phyloP scores from a whole-genome alignment of 306 rosid species.

The Clitoria ternatea region DNA sequence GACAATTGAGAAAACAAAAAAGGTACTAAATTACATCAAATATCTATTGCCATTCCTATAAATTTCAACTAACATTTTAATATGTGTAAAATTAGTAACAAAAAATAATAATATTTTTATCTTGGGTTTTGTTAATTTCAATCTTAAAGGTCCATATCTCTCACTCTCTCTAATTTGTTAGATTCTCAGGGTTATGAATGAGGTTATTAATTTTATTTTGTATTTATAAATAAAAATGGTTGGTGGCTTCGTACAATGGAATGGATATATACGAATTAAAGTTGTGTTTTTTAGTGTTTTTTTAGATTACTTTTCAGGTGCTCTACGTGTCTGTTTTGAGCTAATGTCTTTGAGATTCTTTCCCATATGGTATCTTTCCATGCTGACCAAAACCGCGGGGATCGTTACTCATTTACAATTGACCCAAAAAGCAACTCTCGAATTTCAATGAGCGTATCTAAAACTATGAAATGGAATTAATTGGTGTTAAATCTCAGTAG shows the following conservation, averaged over 20 bases:
- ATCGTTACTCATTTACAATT: background rate
- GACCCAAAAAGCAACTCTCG: background rate
- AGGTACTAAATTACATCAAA: too few relatives aligned
- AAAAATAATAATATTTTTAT: too few relatives aligned
- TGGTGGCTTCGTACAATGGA: slow-evolving; percentile 25
- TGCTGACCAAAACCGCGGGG: slow-evolving; percentile 31
- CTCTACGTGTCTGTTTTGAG: slow-evolving; percentile 21
- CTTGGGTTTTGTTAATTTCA: too few relatives aligned
- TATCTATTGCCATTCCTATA: too few relatives aligned
- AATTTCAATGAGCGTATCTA: background rate
- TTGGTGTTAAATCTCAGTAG: slow-evolving; percentile 16
- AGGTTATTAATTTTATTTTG: background rate
- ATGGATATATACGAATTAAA: background rate
- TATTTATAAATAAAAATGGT: background rate
- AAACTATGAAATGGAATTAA: background rate
- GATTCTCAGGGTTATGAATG: too few relatives aligned
- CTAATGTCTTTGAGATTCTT: slow-evolving; percentile 25
- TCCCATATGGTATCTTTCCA: too few relatives aligned
- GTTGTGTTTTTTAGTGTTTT: background rate
- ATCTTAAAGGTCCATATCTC: slow-evolving; percentile 28
- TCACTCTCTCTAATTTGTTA: too few relatives aligned
- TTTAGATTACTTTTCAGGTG: slow-evolving; percentile 13
- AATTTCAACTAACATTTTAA: too few relatives aligned
- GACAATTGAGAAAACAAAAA: too few relatives aligned
- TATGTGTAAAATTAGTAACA: too few relatives aligned